Evolutionary conservation across 2,329 filamentous ascomycete genomes (phyloP).

Genomic region (Gnomoniopsis sp.): DNA sequence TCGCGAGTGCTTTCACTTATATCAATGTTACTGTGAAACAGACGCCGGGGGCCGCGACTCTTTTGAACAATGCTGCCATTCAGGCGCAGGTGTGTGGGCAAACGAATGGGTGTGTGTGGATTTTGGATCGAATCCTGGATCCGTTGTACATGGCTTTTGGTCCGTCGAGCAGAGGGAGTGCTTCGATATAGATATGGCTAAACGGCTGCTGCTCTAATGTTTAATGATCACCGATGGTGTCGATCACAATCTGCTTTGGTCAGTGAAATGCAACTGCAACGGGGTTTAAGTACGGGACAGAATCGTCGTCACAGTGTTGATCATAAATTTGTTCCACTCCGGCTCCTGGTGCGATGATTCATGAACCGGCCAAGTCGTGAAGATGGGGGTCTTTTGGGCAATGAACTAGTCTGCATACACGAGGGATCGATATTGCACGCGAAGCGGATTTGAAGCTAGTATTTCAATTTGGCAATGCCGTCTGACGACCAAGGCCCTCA

Average conservation of each 20-base stretch:
- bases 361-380: no score
- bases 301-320: no score
- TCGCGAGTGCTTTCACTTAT: neutral
- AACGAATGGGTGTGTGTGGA: constrained; percentile 1
- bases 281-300: no score
- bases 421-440: neutral
- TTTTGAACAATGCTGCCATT: constrained; percentile 1
- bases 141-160: constrained; percentile 9
- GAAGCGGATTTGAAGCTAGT: neutral
- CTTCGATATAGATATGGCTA: neutral
- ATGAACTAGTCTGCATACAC: no score
- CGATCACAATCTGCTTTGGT: no score
- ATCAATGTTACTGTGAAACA: constrained; percentile 5
- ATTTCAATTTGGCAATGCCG: neutral
- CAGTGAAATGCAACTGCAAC: no score
- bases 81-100: constrained; percentile 3
- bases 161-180: neutral
- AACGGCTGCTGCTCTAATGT: neutral
- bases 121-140: neutral
- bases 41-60: neutral
- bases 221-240: neutral
- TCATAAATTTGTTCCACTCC: no score
- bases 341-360: no score
- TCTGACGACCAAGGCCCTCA: neutral
- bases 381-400: no score